Conservation (phyloP, 176 grass and related monocot species). For the Cenchrus americanus region DNA sequence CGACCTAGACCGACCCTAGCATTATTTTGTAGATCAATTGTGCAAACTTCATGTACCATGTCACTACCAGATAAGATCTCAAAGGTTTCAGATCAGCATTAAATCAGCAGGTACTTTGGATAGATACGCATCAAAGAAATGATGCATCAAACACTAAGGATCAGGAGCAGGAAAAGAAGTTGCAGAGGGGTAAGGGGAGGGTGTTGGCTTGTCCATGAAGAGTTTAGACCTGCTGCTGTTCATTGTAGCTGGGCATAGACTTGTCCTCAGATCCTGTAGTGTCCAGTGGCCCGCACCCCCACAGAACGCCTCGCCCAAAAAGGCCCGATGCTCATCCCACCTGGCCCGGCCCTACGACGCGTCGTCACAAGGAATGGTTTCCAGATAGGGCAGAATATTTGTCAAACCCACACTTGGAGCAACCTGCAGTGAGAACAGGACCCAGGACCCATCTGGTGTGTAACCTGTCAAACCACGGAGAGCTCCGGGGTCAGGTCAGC, state of each 20-base stretch:
- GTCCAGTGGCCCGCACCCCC: background rate
- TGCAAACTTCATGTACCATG: background rate
- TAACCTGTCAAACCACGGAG: slow-evolving; percentile 27
- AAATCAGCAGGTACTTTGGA: slow-evolving; percentile 13
- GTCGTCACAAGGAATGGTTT: background rate
- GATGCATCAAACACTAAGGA: background rate
- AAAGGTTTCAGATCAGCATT: background rate
- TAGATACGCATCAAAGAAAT: background rate
- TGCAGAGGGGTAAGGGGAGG: background rate
- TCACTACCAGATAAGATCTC: background rate
- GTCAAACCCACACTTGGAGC: slow-evolving; percentile 10
- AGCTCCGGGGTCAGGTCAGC: slow-evolving; percentile 19
- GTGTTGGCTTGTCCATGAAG: slow-evolving; percentile 28
- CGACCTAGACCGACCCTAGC: no score
- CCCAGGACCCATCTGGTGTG: background rate
- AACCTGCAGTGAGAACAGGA: background rate
- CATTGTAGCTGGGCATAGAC: slow-evolving; percentile 25
- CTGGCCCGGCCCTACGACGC: slow-evolving; percentile 27
- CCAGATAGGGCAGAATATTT: slow-evolving; percentile 41
- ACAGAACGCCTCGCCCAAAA: slow-evolving; percentile 30
- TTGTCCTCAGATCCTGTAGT: slow-evolving; percentile 22
- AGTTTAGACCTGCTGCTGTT: background rate
- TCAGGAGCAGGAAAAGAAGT: background rate
- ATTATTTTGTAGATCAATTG: background rate
- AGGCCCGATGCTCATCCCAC: slow-evolving; percentile 29